Evolutionary conservation across 352 stramenopile genomes (phyloP), one percentile per base, ranked within the genome.

Genomic region (Blastocystis sp.): DNA sequence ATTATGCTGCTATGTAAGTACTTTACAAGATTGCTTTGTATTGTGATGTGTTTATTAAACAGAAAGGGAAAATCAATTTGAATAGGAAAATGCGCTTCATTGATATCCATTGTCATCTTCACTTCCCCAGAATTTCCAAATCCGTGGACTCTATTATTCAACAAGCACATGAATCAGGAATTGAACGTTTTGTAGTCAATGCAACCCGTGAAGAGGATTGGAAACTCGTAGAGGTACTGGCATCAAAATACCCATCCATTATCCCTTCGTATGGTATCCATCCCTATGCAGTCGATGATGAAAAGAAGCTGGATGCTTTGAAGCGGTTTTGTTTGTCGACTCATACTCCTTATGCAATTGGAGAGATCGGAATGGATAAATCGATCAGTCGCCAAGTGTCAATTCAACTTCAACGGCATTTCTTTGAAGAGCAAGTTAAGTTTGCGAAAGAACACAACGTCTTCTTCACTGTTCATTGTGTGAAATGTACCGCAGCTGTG

Each of bases 1-100:
- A 86, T 86, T 86, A 86, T 29, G 74, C 74, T 86, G 74, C 54
- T 77, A 74, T 86, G 59, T 86, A 86, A 74, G 54, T 32, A 32
- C 54, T 61, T 16, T 32, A 61, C 27, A 32, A 32, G 19, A 32
- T 32, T 61, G 54, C 54, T 61, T 61, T 61, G 54, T 61, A 61
- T 61, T 61, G 54, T 32, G 19, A 61, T 3, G 54, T 61, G 54
- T 61, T 61, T 61, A 12, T 61, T 61, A 12, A 14, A 32, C 6
- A n/a, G 3, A 32, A 61, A 12, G 9, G 9, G 9, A 46, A n/a
- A 54, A 42, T 37, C 14, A 37, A 12, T 21, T 74, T 74, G 63
- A 54, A 59, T 78, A 12, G 49, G 24, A 78, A 56, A 78, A 78
- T 78, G 66, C 66, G 29, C 27, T 78, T 78, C 24, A 46, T 78